Percentiles rank a stretch among this genome's conserved stretches.
phyloP scores from a whole-genome alignment of 306 rosid genomes.

The Cicer bijugum region DNA sequence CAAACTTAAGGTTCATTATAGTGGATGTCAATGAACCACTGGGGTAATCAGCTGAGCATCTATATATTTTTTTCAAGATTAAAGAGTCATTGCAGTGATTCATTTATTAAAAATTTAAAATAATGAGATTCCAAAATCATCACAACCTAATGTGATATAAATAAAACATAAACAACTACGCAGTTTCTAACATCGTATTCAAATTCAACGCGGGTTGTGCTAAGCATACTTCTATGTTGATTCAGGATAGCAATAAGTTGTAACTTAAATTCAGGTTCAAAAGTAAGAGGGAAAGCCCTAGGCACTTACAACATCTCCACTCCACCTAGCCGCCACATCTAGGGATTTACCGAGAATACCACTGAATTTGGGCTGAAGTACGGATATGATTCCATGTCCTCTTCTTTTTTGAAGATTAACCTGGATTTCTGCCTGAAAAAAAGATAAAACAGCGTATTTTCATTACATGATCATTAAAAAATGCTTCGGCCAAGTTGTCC shows the following conservation, averaged over 20 bases:
- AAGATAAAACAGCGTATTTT: conserved; percentile 37
- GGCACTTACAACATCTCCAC: conserved; percentile 96
- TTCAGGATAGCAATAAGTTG: conserved; percentile 18
- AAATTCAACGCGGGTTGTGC: conserved; percentile 2
- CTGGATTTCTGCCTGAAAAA: conserved; percentile 83
- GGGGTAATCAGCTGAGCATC: conserved; percentile 18
- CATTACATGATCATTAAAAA: conserved; percentile 18
- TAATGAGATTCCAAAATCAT: conserved; percentile 3
- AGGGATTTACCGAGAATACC: conserved; percentile 95
- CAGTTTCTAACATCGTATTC: conserved; percentile 29
- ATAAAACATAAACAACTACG: conserved; percentile 6
- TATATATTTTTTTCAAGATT: conserved; percentile 2
- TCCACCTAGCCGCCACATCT: conserved; percentile 95
- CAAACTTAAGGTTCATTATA: conserved; percentile 18
- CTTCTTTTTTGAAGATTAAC: conserved; percentile 88
- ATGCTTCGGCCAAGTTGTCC: neutral
- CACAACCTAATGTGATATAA: conserved; percentile 4
- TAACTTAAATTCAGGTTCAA: conserved; percentile 29
- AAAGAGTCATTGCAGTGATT: conserved; percentile 9
- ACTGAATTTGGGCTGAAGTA: conserved; percentile 84
- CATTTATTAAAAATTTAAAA: conserved; percentile 10
- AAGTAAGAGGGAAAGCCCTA: conserved; percentile 34
- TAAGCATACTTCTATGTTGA: conserved; percentile 23
- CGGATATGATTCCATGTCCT: conserved; percentile 90
- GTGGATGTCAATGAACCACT: conserved; percentile 5